Evolutionary conservation across 345 rosid genomes (phyloP).

Genomic region (Durio zibethinus): DNA sequence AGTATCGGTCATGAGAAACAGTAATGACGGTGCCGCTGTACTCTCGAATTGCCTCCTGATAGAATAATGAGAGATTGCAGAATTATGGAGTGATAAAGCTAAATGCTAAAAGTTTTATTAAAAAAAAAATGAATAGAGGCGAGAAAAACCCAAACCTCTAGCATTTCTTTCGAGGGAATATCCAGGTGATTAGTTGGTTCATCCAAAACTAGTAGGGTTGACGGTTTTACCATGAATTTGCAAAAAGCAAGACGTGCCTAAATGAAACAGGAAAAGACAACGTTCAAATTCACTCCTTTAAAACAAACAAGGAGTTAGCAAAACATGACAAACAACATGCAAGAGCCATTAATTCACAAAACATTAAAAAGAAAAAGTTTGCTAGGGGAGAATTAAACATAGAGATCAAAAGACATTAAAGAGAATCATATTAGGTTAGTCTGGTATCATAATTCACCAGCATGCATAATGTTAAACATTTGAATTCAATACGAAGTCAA

Average conservation of each 20-base stretch:
- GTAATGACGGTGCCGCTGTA: conserved; percentile 81
- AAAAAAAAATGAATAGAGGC: not conserved
- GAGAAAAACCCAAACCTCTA: conserved; percentile 57
- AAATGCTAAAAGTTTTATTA: not conserved
- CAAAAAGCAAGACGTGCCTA: conserved; percentile 98
- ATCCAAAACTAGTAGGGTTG: conserved; percentile 76
- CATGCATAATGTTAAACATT: not conserved
- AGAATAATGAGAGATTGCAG: conserved; percentile 8
- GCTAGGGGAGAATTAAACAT: not conserved
- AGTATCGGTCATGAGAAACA: conserved; percentile 88
- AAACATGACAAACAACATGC: not conserved
- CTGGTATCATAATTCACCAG: not conserved
- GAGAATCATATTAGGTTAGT: not conserved
- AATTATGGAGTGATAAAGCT: not conserved
- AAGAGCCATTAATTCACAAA: not conserved
- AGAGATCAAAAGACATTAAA: not conserved
- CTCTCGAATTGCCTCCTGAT: conserved; percentile 88
- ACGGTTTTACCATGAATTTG: conserved; percentile 93
- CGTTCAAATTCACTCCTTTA: conserved; percentile 1
- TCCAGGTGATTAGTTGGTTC: conserved; percentile 97
- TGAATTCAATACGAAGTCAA: not conserved
- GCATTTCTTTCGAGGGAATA: conserved; percentile 98
- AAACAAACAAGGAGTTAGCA: not conserved
- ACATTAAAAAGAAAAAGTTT: not conserved
- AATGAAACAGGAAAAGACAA: conserved; percentile 14